These are phyloP conservation scores for Chlorophyllum brunneum DNA, from an alignment of 768 basidiomycete species.

Conservation along the genomic window DNA sequence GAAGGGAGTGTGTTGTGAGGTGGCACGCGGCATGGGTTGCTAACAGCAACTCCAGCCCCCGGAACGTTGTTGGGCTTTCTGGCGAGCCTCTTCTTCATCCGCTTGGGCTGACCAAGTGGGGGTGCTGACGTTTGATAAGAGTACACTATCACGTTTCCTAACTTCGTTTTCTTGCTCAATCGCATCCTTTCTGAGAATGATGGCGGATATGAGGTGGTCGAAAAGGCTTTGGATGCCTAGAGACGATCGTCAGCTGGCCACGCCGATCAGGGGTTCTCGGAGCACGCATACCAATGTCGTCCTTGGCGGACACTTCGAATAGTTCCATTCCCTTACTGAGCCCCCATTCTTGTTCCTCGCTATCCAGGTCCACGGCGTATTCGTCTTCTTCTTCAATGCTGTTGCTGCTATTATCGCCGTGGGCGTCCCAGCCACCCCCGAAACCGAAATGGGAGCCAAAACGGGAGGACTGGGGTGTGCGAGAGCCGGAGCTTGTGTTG, in stretches of 20 bases:
- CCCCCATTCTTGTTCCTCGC: slow-evolving; percentile 67
- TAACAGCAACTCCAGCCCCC: slow-evolving; percentile 73
- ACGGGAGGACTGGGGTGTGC: slow-evolving; percentile 51
- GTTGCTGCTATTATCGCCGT: slow-evolving; percentile 58
- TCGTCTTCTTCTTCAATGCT: slow-evolving; percentile 67
- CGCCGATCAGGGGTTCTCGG: slow-evolving; percentile 14
- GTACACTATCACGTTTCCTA: slow-evolving; percentile 80
- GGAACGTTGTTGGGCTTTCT: slow-evolving; percentile 41
- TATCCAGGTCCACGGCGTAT: slow-evolving; percentile 53
- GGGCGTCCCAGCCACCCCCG: slow-evolving; percentile 51
- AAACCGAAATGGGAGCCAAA: slow-evolving; percentile 56
- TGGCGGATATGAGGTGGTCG: slow-evolving; percentile 71
- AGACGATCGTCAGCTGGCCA: slow-evolving; percentile 8
- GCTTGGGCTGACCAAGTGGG: slow-evolving; percentile 80
- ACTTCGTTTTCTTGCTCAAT: slow-evolving; percentile 82
- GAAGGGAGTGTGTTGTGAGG: slow-evolving; percentile 7
- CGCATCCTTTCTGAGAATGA: slow-evolving; percentile 71
- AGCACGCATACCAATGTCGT: slow-evolving; percentile 62
- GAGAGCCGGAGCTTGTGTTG: slow-evolving; percentile 42
- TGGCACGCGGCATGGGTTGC: slow-evolving; percentile 22
- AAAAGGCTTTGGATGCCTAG: slow-evolving; percentile 81
- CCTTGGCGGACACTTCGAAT: slow-evolving; percentile 90
- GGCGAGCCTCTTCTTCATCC: slow-evolving; percentile 72
- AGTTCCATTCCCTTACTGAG: slow-evolving; percentile 81
- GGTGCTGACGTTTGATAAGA: slow-evolving; percentile 57